phyloP scores from a whole-genome alignment of 768 basidiomycete genomes.

The Leccinum barrowsii region DNA sequence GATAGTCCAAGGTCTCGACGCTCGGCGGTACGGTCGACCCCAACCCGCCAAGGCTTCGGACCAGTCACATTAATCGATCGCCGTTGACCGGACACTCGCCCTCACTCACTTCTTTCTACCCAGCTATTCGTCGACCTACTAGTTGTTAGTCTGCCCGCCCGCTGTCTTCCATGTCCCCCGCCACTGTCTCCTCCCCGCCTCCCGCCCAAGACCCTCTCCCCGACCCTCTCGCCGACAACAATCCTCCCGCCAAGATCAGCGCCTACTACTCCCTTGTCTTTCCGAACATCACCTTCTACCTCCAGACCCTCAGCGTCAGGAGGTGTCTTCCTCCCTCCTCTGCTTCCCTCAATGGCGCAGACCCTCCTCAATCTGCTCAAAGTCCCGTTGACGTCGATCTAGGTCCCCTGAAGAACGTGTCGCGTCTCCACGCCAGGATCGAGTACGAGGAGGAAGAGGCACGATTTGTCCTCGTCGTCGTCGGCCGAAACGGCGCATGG shows the following conservation, averaged over 20 bases:
- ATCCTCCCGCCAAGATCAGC: slow-evolving; percentile 71
- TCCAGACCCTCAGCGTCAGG: slow-evolving; percentile 89
- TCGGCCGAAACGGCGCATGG: slow-evolving; percentile 98
- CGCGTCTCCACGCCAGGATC: slow-evolving; percentile 93
- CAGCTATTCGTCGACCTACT: too few relatives aligned
- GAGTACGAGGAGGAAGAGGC: slow-evolving; percentile 90
- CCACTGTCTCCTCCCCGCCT: slow-evolving; percentile 3
- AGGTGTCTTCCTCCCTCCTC: slow-evolving; percentile 71
- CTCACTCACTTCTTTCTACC: too few relatives aligned
- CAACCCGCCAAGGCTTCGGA: too few relatives aligned
- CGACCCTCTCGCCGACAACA: slow-evolving; percentile 9
- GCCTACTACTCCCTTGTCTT: slow-evolving; percentile 95
- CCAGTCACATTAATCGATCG: too few relatives aligned
- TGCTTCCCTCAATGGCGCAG: slow-evolving; percentile 42
- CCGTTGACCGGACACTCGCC: too few relatives aligned
- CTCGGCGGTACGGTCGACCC: too few relatives aligned
- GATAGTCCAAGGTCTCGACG: too few relatives aligned
- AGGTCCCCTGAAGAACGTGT: slow-evolving; percentile 94
- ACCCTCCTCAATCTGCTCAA: slow-evolving; percentile 29
- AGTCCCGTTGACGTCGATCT: slow-evolving; percentile 82
- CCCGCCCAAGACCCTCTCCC: slow-evolving; percentile 8
- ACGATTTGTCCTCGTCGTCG: slow-evolving; percentile 83
- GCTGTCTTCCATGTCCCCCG: slow-evolving; percentile 26
- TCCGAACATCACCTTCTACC: slow-evolving; percentile 93
- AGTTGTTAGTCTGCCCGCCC: neutral